phyloP scores from a whole-genome alignment of 176 grass and related monocot genomes.

The Zizania latifolia region DNA sequence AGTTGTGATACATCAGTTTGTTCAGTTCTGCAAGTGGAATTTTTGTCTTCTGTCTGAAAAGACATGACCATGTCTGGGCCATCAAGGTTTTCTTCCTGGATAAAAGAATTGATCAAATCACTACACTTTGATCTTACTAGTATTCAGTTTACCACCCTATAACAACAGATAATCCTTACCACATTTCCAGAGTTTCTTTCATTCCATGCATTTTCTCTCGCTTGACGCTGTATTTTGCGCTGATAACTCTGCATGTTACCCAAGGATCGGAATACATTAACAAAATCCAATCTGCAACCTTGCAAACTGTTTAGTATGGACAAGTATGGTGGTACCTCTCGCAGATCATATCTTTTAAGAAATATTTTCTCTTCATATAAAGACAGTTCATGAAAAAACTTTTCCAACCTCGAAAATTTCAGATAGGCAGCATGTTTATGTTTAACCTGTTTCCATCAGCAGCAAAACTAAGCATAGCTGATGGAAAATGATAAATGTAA shows the following conservation, averaged over 20 bases:
- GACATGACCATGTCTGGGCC: not conserved
- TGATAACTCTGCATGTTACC: conserved; percentile 6
- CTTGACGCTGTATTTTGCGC: not conserved
- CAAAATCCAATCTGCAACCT: not conserved
- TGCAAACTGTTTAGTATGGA: not conserved
- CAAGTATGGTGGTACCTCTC: conserved; percentile 17
- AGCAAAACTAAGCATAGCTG: not conserved
- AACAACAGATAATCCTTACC: not conserved
- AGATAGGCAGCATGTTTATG: conserved; percentile 34
- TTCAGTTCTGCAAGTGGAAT: not conserved
- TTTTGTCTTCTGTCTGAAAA: not conserved
- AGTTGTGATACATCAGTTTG: conserved; percentile 23
- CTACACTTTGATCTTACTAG: not conserved
- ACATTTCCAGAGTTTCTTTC: not conserved
- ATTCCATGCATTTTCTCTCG: conserved; percentile 7
- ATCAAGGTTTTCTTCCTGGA: conserved; percentile 10
- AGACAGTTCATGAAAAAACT: conserved; percentile 37
- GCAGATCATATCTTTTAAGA: conserved; percentile 28
- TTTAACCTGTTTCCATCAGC: conserved; percentile 29
- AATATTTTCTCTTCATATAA: conserved; percentile 48
- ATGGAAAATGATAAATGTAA: not conserved
- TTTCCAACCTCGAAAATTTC: conserved; percentile 38
- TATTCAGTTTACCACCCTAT: not conserved
- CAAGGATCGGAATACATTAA: not conserved
- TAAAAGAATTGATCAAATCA: not conserved